A percentile compares a stretch with the other conserved stretches of the same genome.
These are phyloP conservation scores for Skeletonema tropicum DNA, from an alignment of 108 stramenopile genomes.

Conservation along the genomic window DNA sequence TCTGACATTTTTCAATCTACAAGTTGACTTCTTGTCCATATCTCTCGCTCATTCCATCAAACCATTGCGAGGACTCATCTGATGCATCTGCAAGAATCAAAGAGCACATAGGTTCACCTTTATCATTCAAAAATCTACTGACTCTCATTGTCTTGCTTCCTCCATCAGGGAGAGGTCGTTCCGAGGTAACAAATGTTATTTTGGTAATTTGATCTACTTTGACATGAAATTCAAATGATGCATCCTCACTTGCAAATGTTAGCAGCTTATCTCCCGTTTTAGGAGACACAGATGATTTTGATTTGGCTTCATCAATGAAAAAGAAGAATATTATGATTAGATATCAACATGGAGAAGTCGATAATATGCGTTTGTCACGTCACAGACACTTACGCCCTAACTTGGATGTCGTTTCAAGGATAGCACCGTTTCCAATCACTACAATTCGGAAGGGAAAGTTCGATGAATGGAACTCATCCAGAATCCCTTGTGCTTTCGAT, in stretches of 20 bases:
- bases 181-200: constrained; percentile 55
- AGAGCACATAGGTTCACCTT: constrained; percentile 61
- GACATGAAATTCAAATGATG: constrained; percentile 85
- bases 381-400: constrained; percentile 19
- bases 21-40: constrained; percentile 56
- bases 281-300: constrained; percentile 61
- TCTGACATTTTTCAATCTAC: constrained; percentile 12
- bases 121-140: constrained; percentile 56
- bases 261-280: constrained; percentile 63
- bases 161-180: constrained; percentile 9
- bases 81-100: constrained; percentile 64
- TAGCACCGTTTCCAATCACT: constrained; percentile 85
- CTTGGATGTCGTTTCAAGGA: constrained; percentile 75
- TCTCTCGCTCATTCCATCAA: constrained; percentile 49
- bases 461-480: constrained; percentile 60
- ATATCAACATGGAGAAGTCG: not conserved
- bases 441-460: constrained; percentile 71
- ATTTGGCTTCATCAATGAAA: constrained; percentile 42
- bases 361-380: not conserved
- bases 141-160: constrained; percentile 52
- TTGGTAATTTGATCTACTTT: constrained; percentile 61
- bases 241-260: constrained; percentile 77
- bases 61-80: constrained; percentile 60
- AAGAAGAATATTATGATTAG: not conserved
- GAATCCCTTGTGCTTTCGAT: constrained; percentile 23